phyloP scores from a whole-genome alignment of 768 basidiomycete species.

The Hygrophorus russula region DNA sequence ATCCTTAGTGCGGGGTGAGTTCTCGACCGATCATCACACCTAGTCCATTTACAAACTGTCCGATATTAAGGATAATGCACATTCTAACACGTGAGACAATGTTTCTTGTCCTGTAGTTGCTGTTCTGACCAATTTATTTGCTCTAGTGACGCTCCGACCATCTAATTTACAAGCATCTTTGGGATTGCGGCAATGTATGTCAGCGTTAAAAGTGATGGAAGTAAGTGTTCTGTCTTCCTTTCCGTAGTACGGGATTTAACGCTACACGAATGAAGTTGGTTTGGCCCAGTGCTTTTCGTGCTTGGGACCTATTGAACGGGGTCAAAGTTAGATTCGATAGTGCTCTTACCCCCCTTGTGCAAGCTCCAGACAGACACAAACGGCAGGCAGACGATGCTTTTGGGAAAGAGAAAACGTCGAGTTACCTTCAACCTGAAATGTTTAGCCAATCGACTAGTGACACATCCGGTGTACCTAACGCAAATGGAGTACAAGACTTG shows the following conservation, averaged over 20 bases:
- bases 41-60: conserved; percentile 4
- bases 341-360: conserved; percentile 22
- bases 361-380: conserved; percentile 37
- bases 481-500: conserved; percentile 49
- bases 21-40: conserved; percentile 3
- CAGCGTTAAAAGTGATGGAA: conserved; percentile 56
- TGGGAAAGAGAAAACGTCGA: conserved; percentile 39
- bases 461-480: conserved; percentile 15
- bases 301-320: conserved; percentile 57
- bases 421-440: conserved; percentile 31
- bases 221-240: conserved; percentile 22
- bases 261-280: conserved; percentile 29
- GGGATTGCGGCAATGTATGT: conserved; percentile 53
- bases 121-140: conserved; percentile 9
- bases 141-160: conserved; percentile 58
- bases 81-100: conserved; percentile 50
- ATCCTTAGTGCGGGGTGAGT: conserved; percentile 63
- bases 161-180: conserved; percentile 58
- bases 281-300: conserved; percentile 63
- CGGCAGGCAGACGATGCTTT: conserved; percentile 54
- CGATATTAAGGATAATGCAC: conserved; percentile 57
- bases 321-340: conserved; percentile 44
- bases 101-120: conserved; percentile 1
- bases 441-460: conserved; percentile 16
- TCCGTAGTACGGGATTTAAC: conserved; percentile 7